phyloP scores from a whole-genome alignment of 1,284 basidiomycete species.

The Cryptococcus depauperatus region DNA sequence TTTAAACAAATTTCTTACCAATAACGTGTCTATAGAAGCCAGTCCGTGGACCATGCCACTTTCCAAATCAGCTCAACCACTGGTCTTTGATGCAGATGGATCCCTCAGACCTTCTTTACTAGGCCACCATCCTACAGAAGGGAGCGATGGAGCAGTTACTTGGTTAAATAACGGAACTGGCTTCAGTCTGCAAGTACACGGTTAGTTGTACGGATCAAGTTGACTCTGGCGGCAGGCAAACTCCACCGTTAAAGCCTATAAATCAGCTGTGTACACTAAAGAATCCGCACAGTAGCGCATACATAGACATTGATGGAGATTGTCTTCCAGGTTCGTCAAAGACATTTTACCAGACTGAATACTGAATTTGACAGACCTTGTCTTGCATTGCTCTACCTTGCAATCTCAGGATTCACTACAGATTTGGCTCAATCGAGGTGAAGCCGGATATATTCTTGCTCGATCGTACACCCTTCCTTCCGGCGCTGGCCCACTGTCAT shows the following conservation, averaged over 20 bases:
- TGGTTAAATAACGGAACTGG: slow-evolving; percentile 30
- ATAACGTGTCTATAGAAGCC: slow-evolving; percentile 6
- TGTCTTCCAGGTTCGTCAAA: slow-evolving; percentile 70
- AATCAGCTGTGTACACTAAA: slow-evolving; percentile 58
- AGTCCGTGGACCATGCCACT: slow-evolving; percentile 21
- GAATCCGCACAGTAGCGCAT: slow-evolving; percentile 86
- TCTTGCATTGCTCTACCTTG: slow-evolving; percentile 67
- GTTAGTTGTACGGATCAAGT: not conserved
- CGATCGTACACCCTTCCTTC: slow-evolving; percentile 63
- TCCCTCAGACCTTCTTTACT: slow-evolving; percentile 84
- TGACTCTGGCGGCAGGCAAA: slow-evolving; percentile 5
- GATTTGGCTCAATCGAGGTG: slow-evolving; percentile 83
- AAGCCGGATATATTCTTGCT: slow-evolving; percentile 62
- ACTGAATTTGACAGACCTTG: slow-evolving; percentile 61
- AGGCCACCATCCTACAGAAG: slow-evolving; percentile 52
- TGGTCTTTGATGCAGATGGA: slow-evolving; percentile 76
- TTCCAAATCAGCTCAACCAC: slow-evolving; percentile 55
- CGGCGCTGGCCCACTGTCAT: slow-evolving; percentile 71
- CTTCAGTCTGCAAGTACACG: slow-evolving; percentile 16
- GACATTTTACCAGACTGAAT: slow-evolving; percentile 1
- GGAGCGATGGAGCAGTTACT: slow-evolving; percentile 5
- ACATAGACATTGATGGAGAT: slow-evolving; percentile 93
- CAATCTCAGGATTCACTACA: slow-evolving; percentile 60
- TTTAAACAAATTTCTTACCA: too few species aligned
- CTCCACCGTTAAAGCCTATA: slow-evolving; percentile 31